phyloP scores from a whole-genome alignment of 164 flowering plant genomes.

The Protea cynaroides region DNA sequence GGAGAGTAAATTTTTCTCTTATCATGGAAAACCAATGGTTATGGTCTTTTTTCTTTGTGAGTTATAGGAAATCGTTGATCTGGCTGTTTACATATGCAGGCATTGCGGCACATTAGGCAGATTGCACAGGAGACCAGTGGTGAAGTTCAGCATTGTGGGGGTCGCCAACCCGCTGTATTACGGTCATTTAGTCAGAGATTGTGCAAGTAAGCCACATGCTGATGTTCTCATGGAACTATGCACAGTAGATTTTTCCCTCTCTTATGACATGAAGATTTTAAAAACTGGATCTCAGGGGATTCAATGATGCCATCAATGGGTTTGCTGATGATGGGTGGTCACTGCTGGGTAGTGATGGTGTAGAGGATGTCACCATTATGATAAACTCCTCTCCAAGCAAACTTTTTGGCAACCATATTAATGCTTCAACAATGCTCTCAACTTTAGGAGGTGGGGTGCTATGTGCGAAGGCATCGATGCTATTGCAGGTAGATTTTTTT shows the following conservation, averaged over 20 bases:
- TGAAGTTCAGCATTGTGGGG: conserved; percentile 54
- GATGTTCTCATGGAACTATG: background rate
- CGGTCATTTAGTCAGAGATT: conserved; percentile 71
- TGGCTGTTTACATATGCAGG: conserved; percentile 26
- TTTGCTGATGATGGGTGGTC: conserved; percentile 91
- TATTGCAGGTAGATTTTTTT: conserved; percentile 48
- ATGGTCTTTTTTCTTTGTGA: background rate
- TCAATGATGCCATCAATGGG: conserved; percentile 87
- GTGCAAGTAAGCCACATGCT: conserved; percentile 40
- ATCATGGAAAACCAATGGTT: no score
- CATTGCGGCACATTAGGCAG: conserved; percentile 66
- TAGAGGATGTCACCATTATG: conserved; percentile 70
- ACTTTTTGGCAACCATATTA: conserved; percentile 42
- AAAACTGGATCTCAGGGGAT: conserved; percentile 44
- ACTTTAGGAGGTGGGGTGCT: conserved; percentile 61
- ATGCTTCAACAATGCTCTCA: conserved; percentile 34
- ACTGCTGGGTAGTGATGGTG: conserved; percentile 56
- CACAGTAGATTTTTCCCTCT: background rate
- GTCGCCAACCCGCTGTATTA: conserved; percentile 77
- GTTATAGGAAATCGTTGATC: background rate
- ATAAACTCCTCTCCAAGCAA: conserved; percentile 62
- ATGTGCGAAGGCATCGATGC: conserved; percentile 88
- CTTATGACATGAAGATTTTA: background rate
- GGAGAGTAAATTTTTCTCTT: background rate
- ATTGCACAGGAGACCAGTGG: conserved; percentile 74